phyloP scores from a whole-genome alignment of 2,329 filamentous ascomycete species.

The Pseudogymnoascus sp. region DNA sequence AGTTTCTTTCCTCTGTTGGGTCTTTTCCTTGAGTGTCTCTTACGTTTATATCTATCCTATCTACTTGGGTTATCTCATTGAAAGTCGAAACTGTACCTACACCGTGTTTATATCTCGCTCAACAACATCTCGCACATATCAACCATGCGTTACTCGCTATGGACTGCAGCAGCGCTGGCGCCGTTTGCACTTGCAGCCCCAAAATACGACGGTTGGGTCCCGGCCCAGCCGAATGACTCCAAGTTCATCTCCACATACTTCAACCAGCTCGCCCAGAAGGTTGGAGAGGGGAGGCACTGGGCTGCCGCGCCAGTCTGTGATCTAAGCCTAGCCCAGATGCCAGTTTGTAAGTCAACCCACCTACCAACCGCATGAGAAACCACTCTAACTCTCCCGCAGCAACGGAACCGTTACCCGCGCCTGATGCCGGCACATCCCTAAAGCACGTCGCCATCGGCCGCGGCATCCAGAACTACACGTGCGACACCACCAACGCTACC shows the following conservation, averaged over 20 bases:
- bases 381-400: constrained; percentile 33
- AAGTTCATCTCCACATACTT: constrained; percentile 52
- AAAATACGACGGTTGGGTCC: constrained; percentile 17
- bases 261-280: constrained; percentile 50
- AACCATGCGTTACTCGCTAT: constrained; percentile 44
- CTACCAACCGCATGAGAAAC: neutral
- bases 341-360: constrained; percentile 35
- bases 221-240: constrained; percentile 21
- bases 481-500: constrained; percentile 52
- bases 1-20: neutral
- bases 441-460: constrained; percentile 79
- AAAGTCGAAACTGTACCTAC: constrained; percentile 5
- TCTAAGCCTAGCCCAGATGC: constrained; percentile 45
- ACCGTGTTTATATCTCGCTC: constrained; percentile 1
- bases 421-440: constrained; percentile 53
- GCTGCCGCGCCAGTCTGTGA: constrained; percentile 44
- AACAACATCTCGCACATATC: neutral
- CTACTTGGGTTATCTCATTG: neutral
- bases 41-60: constrained; percentile 5
- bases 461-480: constrained; percentile 93
- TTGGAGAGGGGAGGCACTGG: constrained; percentile 40
- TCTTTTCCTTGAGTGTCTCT: constrained; percentile 7
- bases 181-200: constrained; percentile 35
- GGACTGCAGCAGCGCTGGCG: constrained; percentile 41
- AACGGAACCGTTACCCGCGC: constrained; percentile 52